Conservation (phyloP, 2,329 filamentous ascomycete species). For the Cladorrhinum sp. region DNA sequence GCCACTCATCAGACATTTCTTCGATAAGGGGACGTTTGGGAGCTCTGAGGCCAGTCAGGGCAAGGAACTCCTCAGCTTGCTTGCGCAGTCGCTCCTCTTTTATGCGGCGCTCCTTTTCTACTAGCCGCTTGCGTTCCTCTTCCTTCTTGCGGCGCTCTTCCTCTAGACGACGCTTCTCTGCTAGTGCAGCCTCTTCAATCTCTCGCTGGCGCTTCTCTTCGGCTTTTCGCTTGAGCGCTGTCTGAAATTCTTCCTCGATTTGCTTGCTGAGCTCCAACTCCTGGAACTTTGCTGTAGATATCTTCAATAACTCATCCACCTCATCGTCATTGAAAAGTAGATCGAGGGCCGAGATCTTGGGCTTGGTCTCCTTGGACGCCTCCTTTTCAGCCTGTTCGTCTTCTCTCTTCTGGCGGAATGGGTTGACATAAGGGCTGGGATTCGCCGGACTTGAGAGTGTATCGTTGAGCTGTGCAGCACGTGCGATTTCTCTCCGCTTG, state of each 20-base stretch:
- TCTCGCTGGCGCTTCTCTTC: conserved; percentile 19
- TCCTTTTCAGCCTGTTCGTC: neutral
- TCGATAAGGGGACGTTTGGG: conserved; percentile 29
- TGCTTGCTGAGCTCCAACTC: conserved; percentile 22
- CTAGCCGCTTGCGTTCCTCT: conserved; percentile 15
- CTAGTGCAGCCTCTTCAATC: conserved; percentile 14
- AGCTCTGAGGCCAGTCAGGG: conserved; percentile 28
- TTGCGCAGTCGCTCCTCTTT: conserved; percentile 21
- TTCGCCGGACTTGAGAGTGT: neutral
- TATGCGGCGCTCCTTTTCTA: conserved; percentile 4
- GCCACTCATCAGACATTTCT: conserved; percentile 39
- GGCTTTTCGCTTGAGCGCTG: conserved; percentile 3
- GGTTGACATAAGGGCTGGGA: neutral
- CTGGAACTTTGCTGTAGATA: conserved; percentile 19
- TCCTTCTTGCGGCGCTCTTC: conserved; percentile 26
- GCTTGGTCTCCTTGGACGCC: conserved; percentile 7
- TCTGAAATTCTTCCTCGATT: conserved; percentile 17
- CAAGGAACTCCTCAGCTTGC: conserved; percentile 23
- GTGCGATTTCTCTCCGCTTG: conserved; percentile 8
- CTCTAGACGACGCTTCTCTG: conserved; percentile 20
- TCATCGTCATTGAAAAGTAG: conserved; percentile 21
- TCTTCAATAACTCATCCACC: conserved; percentile 14
- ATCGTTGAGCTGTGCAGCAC: neutral
- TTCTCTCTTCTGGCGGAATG: neutral
- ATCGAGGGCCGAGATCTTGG: conserved; percentile 10